Evolutionary conservation across 495 filamentous ascomycete species (phyloP).

Genomic region (Xanthoparmelia taractica): DNA sequence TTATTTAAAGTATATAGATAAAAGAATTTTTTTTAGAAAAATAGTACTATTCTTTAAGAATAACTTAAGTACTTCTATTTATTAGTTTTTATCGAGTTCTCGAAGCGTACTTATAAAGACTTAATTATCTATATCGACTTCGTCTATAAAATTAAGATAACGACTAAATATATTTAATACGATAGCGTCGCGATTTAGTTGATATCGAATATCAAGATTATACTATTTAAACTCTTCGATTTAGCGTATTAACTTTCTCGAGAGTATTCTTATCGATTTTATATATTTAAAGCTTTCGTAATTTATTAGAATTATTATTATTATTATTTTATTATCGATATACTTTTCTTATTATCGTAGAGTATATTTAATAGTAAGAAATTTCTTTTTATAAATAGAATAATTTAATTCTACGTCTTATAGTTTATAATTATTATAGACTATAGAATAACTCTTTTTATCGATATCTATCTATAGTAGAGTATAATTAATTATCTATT

Average conservation of each 20-base stretch:
- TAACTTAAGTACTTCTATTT: too few species aligned
- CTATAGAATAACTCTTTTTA: not conserved
- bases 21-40: not conserved
- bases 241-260: not conserved
- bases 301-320: not conserved
- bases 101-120: too few species aligned
- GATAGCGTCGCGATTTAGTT: too few species aligned
- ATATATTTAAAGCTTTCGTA: not conserved
- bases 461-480: not conserved
- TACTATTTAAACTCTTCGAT: not conserved
- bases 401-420: not conserved
- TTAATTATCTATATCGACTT: too few species aligned
- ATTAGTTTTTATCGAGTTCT: too few species aligned
- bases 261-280: not conserved
- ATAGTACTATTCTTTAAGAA: not conserved
- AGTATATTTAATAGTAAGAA: not conserved
- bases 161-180: too few species aligned
- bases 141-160: too few species aligned
- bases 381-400: not conserved
- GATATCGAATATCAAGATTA: not conserved
- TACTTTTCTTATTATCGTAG: not conserved
- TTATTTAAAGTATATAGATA: not conserved
- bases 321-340: not conserved
- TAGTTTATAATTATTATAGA: not conserved
- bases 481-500: not conserved